Evolutionary conservation across 441 rosid genomes (phyloP).

Genomic region (Jatropha multifida): DNA sequence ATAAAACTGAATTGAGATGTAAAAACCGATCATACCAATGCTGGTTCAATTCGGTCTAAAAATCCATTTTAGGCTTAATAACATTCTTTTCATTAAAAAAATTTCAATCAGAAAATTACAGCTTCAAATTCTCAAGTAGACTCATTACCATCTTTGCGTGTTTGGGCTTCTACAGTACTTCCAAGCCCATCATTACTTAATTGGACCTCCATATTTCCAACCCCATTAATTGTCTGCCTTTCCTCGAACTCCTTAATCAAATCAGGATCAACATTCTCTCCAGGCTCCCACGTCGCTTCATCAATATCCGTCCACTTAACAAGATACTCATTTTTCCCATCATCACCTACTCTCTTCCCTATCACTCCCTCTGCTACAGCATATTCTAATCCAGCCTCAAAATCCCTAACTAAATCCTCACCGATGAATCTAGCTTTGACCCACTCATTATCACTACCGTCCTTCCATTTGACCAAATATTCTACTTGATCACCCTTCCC

Average conservation of each 20-base stretch:
- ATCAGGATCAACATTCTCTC: conserved; percentile 67
- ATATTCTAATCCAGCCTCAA: conserved; percentile 76
- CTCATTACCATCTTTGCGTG: neutral
- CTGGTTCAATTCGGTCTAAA: too few species aligned
- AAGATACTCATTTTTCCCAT: conserved; percentile 60
- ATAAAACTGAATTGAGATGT: too few species aligned
- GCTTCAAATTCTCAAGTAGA: neutral
- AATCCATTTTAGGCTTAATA: too few species aligned
- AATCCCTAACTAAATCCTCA: conserved; percentile 71
- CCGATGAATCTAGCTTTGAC: conserved; percentile 53
- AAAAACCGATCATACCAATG: too few species aligned
- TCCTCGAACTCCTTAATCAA: conserved; percentile 55
- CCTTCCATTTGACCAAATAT: conserved; percentile 80
- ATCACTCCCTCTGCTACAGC: conserved; percentile 71
- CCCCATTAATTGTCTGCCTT: neutral
- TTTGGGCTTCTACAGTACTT: too few species aligned
- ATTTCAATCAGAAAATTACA: neutral
- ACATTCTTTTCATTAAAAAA: neutral
- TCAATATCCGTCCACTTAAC: conserved; percentile 78
- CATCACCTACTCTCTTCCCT: conserved; percentile 62
- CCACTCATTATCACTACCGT: conserved; percentile 78
- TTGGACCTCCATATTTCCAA: neutral
- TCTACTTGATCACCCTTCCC: conserved; percentile 69
- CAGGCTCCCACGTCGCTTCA: conserved; percentile 94
- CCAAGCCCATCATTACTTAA: neutral